Evolutionary conservation across 306 rosid species (phyloP).

Genomic region (Citrullus colocynthis): DNA sequence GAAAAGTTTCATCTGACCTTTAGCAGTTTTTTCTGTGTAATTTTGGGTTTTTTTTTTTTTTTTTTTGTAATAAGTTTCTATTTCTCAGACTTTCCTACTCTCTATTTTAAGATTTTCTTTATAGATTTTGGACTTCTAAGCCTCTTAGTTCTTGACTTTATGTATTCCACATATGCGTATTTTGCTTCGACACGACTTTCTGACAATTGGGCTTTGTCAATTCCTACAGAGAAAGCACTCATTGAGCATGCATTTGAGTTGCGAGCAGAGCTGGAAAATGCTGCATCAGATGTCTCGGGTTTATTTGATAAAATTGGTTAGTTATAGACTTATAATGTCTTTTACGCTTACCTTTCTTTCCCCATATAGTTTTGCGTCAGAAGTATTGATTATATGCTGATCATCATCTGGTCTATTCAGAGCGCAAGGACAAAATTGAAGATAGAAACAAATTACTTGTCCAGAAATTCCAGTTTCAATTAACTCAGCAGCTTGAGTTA

Average conservation of each 20-base stretch:
- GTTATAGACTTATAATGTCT: slow-evolving; percentile 12
- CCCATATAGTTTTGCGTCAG: neutral
- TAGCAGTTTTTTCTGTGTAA: neutral
- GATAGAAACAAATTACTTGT: slow-evolving; percentile 64
- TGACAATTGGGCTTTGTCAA: slow-evolving; percentile 1
- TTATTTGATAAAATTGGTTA: slow-evolving; percentile 87
- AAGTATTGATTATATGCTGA: slow-evolving; percentile 4
- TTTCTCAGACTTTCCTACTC: neutral
- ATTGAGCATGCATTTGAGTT: slow-evolving; percentile 79
- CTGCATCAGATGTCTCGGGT: slow-evolving; percentile 84
- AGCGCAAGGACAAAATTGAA: slow-evolving; percentile 88
- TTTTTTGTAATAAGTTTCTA: neutral
- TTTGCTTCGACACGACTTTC: neutral
- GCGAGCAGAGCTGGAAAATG: slow-evolving; percentile 87
- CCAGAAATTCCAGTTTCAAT: slow-evolving; percentile 63
- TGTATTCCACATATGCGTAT: neutral
- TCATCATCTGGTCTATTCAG: slow-evolving; percentile 23
- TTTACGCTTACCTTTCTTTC: neutral
- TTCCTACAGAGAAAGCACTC: slow-evolving; percentile 63
- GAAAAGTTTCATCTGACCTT: slow-evolving; percentile 11
- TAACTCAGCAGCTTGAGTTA: slow-evolving; percentile 84
- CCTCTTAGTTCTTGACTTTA: neutral
- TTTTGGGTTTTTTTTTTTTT: neutral
- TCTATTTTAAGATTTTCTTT: neutral
- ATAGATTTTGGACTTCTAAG: neutral